Conservation (phyloP, 2,329 filamentous ascomycete genomes). For the Macrophomina tecta region DNA sequence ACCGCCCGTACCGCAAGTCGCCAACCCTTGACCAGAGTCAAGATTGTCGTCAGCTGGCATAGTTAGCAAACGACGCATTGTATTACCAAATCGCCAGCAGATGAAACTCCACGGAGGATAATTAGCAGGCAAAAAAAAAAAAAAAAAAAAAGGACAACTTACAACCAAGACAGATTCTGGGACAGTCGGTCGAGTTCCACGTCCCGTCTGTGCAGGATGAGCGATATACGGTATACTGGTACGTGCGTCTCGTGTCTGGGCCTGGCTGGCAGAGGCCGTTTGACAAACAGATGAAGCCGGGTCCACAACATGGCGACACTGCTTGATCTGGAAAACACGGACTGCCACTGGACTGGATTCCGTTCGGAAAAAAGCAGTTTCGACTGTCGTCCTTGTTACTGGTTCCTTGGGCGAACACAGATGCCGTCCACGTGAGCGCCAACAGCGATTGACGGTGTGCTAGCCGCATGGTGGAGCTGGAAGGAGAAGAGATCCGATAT, state of each 20-base stretch:
- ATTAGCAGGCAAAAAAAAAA: too few relatives aligned
- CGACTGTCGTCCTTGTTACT: constrained; percentile 24
- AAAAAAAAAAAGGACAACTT: constrained; percentile 19
- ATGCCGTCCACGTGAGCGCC: neutral
- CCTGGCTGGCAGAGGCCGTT: constrained; percentile 35
- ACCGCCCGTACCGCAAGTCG: constrained; percentile 31
- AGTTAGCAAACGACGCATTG: constrained; percentile 3
- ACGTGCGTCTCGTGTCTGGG: constrained; percentile 29
- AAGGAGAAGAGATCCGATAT: neutral
- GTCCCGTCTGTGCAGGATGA: constrained; percentile 35
- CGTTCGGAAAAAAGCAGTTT: constrained; percentile 36
- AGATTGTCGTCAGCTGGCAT: constrained; percentile 24
- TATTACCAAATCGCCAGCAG: neutral
- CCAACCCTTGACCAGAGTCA: constrained; percentile 33
- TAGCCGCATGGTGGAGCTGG: constrained; percentile 5
- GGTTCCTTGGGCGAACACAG: constrained; percentile 3
- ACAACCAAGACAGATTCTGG: constrained; percentile 33
- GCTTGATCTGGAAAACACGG: constrained; percentile 31
- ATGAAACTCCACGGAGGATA: too few relatives aligned
- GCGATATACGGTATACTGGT: constrained; percentile 34
- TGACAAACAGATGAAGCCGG: constrained; percentile 34
- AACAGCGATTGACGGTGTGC: neutral
- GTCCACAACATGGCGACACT: constrained; percentile 36
- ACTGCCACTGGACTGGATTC: constrained; percentile 31
- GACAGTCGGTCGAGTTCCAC: constrained; percentile 35